These are phyloP conservation scores for Aspergillus ellipticus DNA, from an alignment of 495 filamentous ascomycete genomes.

Conservation along the genomic window DNA sequence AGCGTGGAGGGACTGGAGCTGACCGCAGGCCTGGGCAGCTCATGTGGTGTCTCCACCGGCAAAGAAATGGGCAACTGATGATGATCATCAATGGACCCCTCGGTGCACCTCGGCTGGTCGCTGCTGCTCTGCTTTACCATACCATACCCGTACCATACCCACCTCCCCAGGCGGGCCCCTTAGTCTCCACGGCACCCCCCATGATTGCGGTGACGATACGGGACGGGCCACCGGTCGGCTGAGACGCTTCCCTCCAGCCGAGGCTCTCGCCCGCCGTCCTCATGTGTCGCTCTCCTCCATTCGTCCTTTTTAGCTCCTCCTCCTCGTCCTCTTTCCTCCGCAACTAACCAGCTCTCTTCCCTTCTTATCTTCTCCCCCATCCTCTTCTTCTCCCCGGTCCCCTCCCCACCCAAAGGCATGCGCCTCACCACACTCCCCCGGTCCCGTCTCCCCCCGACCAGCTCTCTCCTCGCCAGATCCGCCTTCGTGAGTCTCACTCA, in stretches of 20 bases:
- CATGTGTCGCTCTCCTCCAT: not conserved
- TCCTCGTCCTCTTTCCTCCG: conserved; percentile 9
- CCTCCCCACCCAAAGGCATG: conserved; percentile 36
- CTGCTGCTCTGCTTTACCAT: too few relatives aligned
- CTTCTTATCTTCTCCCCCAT: conserved; percentile 13
- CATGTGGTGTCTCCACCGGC: too few relatives aligned
- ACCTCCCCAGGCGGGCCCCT: not conserved
- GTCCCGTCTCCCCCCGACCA: conserved; percentile 38
- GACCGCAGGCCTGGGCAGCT: too few relatives aligned
- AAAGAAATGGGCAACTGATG: too few relatives aligned
- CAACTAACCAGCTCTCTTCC: conserved; percentile 8
- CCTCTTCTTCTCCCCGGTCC: conserved; percentile 19
- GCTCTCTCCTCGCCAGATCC: conserved; percentile 37
- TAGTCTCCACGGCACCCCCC: not conserved
- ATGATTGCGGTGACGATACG: conserved; percentile 9
- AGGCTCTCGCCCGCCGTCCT: conserved; percentile 8
- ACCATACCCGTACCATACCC: not conserved
- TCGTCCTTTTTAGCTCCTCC: not conserved
- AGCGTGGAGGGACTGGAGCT: too few relatives aligned
- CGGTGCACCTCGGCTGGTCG: too few relatives aligned
- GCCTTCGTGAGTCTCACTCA: conserved; percentile 27
- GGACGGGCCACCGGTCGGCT: conserved; percentile 9
- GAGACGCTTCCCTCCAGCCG: conserved; percentile 14
- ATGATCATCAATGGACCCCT: too few relatives aligned
- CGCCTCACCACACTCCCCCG: conserved; percentile 40